These are phyloP conservation scores for Pseudozyma sp. DNA, from an alignment of 1,284 basidiomycete genomes.

Conservation along the genomic window DNA sequence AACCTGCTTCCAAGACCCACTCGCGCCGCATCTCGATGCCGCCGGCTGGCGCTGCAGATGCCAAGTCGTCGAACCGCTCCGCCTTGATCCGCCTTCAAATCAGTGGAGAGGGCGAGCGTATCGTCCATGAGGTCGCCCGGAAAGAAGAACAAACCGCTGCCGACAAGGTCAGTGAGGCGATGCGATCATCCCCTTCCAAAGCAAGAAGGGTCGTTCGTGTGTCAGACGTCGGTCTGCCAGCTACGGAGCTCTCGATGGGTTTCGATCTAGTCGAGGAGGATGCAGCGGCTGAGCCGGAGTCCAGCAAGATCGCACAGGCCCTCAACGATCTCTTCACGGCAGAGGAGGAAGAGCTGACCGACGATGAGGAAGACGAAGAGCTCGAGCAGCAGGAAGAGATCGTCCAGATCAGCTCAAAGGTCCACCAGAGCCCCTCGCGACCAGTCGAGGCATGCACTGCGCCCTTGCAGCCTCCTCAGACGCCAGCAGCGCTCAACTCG, in stretches of 20 bases:
- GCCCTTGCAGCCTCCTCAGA: slow-evolving; percentile 16
- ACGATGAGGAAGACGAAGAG: slow-evolving; percentile 36
- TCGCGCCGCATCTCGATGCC: slow-evolving; percentile 37
- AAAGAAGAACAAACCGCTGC: background rate
- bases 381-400: slow-evolving; percentile 32
- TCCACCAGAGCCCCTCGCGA: slow-evolving; percentile 12
- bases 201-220: slow-evolving; percentile 30
- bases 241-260: slow-evolving; percentile 43
- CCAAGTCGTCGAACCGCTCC: slow-evolving; percentile 25
- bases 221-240: slow-evolving; percentile 40
- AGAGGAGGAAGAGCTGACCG: slow-evolving; percentile 40
- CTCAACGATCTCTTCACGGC: slow-evolving; percentile 42
- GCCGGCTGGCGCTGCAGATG: slow-evolving; percentile 19
- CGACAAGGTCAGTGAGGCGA: background rate
- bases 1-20: slow-evolving; percentile 23
- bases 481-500: slow-evolving; percentile 32
- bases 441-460: background rate
- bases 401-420: slow-evolving; percentile 27
- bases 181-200: slow-evolving; percentile 28
- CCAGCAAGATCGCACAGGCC: slow-evolving; percentile 27
- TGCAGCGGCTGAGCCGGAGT: slow-evolving; percentile 12
- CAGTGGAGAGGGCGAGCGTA: slow-evolving; percentile 35
- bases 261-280: slow-evolving; percentile 33
- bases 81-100: slow-evolving; percentile 41
- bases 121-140: slow-evolving; percentile 19